These are phyloP conservation scores for Heimioporus retisporus DNA, from an alignment of 1,284 basidiomycete species.

Conservation along the genomic window DNA sequence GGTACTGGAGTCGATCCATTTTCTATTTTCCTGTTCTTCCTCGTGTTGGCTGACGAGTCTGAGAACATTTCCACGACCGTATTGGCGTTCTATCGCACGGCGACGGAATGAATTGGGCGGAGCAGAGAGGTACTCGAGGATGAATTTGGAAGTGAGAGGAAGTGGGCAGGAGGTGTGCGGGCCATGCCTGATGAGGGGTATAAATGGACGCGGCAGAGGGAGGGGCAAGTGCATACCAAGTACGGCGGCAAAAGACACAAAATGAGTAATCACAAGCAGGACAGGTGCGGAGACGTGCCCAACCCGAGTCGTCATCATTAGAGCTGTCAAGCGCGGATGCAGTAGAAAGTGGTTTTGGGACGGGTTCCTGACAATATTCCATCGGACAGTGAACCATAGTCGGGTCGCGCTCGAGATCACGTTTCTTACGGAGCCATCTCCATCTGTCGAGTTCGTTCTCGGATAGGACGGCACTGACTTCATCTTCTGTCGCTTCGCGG, in stretches of 20 bases:
- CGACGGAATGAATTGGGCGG: slow-evolving; percentile 61
- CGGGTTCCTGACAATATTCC: slow-evolving; percentile 75
- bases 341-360: slow-evolving; percentile 64
- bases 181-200: slow-evolving; percentile 69
- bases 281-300: slow-evolving; percentile 78
- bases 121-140: slow-evolving; percentile 69
- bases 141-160: slow-evolving; percentile 66
- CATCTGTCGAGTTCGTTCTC: slow-evolving; percentile 72
- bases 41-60: slow-evolving; percentile 67
- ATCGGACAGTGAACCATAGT: slow-evolving; percentile 81
- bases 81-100: slow-evolving; percentile 64
- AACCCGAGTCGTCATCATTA: slow-evolving; percentile 64
- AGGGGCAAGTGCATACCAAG: slow-evolving; percentile 63
- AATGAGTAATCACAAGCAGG: slow-evolving; percentile 74
- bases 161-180: slow-evolving; percentile 73
- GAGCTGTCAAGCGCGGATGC: slow-evolving; percentile 21
- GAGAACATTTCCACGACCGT: slow-evolving; percentile 66
- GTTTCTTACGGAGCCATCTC: slow-evolving; percentile 79
- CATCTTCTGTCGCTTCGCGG: slow-evolving; percentile 71
- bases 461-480: slow-evolving; percentile 76
- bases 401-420: slow-evolving; percentile 78
- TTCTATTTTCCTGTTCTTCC: slow-evolving; percentile 73
- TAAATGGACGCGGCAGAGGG: background rate
- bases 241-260: slow-evolving; percentile 78
- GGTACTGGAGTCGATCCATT: slow-evolving; percentile 72